A percentile compares a stretch with the other conserved stretches of the same genome.
Conservation (phyloP, 768 basidiomycete genomes). For the Amanita phalloides region DNA sequence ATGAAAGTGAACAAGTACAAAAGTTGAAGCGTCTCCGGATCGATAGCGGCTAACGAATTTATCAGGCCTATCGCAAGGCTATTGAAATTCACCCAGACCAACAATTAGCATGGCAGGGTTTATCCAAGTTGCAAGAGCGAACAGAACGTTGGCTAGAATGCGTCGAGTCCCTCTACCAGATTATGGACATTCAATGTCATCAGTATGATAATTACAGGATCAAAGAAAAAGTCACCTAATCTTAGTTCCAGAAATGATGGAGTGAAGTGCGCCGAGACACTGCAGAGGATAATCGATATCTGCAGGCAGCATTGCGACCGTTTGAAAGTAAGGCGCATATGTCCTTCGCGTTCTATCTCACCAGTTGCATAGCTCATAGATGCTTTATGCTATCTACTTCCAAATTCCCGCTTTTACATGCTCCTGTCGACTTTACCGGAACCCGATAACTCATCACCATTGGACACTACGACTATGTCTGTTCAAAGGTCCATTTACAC, state of each 20-base stretch:
- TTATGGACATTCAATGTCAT: slow-evolving; percentile 56
- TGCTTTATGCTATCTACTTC: slow-evolving; percentile 61
- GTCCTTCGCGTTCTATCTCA: slow-evolving; percentile 2
- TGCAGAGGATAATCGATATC: slow-evolving; percentile 68
- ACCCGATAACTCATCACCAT: slow-evolving; percentile 71
- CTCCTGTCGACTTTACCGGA: slow-evolving; percentile 57
- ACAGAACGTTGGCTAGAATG: slow-evolving; percentile 47
- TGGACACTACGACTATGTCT: slow-evolving; percentile 42
- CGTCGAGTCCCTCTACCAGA: slow-evolving; percentile 36
- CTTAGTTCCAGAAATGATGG: slow-evolving; percentile 48
- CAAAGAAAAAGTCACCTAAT: neutral
- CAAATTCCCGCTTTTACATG: slow-evolving; percentile 54
- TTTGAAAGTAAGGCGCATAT: slow-evolving; percentile 34
- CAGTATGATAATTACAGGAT: slow-evolving; percentile 11
- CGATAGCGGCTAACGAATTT: slow-evolving; percentile 9
- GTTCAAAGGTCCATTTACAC: slow-evolving; percentile 59
- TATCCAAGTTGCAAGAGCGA: slow-evolving; percentile 64
- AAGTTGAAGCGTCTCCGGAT: slow-evolving; percentile 1
- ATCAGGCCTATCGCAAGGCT: slow-evolving; percentile 71
- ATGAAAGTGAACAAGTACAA: slow-evolving; percentile 77
- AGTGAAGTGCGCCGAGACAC: slow-evolving; percentile 65
- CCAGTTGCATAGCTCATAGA: slow-evolving; percentile 42
- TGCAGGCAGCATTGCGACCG: slow-evolving; percentile 50
- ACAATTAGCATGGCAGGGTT: slow-evolving; percentile 75
- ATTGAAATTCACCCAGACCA: slow-evolving; percentile 59